Base-by-base conservation (phyloP, 1,139 yeast genomes). In the Yamadazyma atlantica region DNA sequence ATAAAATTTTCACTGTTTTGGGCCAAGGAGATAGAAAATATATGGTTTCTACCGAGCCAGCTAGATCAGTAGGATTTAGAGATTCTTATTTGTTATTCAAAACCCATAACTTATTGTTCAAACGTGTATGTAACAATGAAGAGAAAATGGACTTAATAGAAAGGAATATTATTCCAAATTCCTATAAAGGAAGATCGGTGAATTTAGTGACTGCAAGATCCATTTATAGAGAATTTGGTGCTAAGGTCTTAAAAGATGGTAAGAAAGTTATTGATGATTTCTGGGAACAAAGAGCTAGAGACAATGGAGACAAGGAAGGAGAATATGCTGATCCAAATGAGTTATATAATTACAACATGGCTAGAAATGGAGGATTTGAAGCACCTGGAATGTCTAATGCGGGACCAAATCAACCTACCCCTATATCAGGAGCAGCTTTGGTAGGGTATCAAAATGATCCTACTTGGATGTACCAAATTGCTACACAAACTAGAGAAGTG, bases 41-140 rank as follows among this genome's bases (percentile, higher is more conserved):
- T 59, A 89, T 92, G 95, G 76, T 92, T 33, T 85, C 96, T 2
- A 90, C 97, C 0, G 97, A 90, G 56, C 96, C 97, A 1, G 97
- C 98, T 0, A 74, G 97, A 49, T 79, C 90, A 52, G 89, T 90
- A 49, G 97, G 97, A 3, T 89, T 89, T 63, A 75, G 97, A 51
- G 98, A 92, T 58, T 88, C 97, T 1, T 90, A 92, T 54, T 71
- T 89, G 40, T 71, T 92, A 44, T 92, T 92, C 66, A 95, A 89
- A 56, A 86, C 90, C 36, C 97, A 92, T 62, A 68, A 74, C 39
- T 64, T 73, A 34, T 69, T 92, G 38, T 84, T 76, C 67, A 88
- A 90, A 57, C 78, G 85, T 44, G 80, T 85, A 13, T 73, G 92
- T 33, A 74, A 80, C 18, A 86, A 86, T 43, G 85, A 78, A 25